Base-by-base conservation (phyloP, 2,329 filamentous ascomycete genomes). In the Lojkania enalia region DNA sequence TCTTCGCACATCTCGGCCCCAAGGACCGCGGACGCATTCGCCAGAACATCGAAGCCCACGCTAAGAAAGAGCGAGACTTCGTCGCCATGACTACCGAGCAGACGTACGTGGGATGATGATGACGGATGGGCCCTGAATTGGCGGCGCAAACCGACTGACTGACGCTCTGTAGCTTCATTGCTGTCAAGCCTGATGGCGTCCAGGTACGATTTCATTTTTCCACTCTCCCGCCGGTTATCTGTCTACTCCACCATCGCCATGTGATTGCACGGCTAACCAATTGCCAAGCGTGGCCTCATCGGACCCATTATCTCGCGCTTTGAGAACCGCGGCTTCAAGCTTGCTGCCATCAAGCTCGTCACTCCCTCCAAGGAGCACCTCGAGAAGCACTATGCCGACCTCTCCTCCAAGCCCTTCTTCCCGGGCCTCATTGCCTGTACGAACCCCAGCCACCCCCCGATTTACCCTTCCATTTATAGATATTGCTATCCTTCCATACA, bases 141-240 rank as follows among this genome's bases (percentile, higher is more conserved):
- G 14, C 30, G 9, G 30, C 14, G 7, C 6, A 9, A 9, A 6
- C 7, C 6, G 30, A 15, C 30, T 33, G 30, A 33, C 16, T 67
- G 46, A 66, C 55, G 48, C 50, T 44, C 62, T 46, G 63, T 70
- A 97, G 92, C 81, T 97, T 97, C 88, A 97, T 97, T 84, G 94
- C 94, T 74, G 90, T 99, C 85, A 99, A 99, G 90, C 94, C 92
- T 67, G 94, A 97, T 80, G 94, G 94, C 76, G 94, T 97, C 79
- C 94, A 96, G 86, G 90, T 95, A 86, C 63, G 78, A 20, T 15
- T 20, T 36, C 6, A 15, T 36, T 15, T 9, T 16, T 16, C 30
- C 30, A 33, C 9, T 33, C 30, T 16, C 30, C 15, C 15, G 7
- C 30, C 30, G 9, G 15, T 16, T 11, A 33, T 16, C 16, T 9